Base-by-base conservation (phyloP, 768 basidiomycete genomes). In the Mycena amicta region DNA sequence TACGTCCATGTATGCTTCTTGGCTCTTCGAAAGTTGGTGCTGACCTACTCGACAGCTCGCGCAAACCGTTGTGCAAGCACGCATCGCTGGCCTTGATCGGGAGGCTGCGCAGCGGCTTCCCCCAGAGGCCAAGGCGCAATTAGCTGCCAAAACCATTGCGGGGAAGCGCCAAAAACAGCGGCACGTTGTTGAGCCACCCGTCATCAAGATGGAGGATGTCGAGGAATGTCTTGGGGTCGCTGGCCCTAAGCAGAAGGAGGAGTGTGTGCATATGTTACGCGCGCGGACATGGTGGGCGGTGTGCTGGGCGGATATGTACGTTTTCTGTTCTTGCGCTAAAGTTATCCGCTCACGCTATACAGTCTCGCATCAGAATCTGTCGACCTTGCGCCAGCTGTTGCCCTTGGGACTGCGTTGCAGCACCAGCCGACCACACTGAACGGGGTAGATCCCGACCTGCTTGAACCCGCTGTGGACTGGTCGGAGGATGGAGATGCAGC, bases 271-370 rank as follows among this genome's bases (percentile, higher is more conserved):
- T 12, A 82, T 83, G 70, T 72, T 77, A 50, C 72, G 85, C 54
- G 70, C 83, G 56, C 72, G 85, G 61, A 70, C 90, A 5, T 91
- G 91, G 89, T 93, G 91, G 91, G 87, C 90, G 52, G 77, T 91
- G 12, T 80, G 85, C 67, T 90, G 83, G 71, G 91, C 86, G 69
- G 92, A 93, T 70, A 67, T 87, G 91, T 92, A 69, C 65, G 88
- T 81, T n/a, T 57, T 46, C 54, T 18, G 25, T 26, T 50, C 53
- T 40, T 31, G 15, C n/a, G n/a, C n/a, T n/a, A n/a, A n/a, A n/a
- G n/a, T n/a, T n/a, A n/a, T n/a, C n/a, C n/a, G n/a, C n/a, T n/a
- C n/a, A n/a, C n/a, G n/a, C 30, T 33, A 30, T 52, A 29, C 65
- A 92, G 90, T 59, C 88, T 89, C 68, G 76, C 86, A 20, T 84